Evolutionary conservation across 306 rosid species (phyloP).

Genomic region (Lagenaria siceraria): DNA sequence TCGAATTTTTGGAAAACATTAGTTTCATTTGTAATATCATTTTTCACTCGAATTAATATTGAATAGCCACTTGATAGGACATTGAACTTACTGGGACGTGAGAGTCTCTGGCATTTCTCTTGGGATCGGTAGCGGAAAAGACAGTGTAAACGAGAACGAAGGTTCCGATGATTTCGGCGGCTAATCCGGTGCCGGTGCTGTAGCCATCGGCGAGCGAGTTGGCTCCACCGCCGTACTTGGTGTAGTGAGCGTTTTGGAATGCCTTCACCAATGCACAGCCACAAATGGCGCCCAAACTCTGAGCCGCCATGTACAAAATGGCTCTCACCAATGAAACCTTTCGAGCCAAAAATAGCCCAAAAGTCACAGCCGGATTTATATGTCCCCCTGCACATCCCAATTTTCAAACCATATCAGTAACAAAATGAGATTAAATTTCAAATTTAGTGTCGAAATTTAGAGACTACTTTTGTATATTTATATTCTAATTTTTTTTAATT

Average conservation of each 20-base stretch:
- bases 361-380: slow-evolving; percentile 20
- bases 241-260: background rate
- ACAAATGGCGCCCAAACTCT: slow-evolving; percentile 19
- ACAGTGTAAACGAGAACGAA: slow-evolving; percentile 18
- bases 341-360: slow-evolving; percentile 12
- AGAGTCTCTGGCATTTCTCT: slow-evolving; percentile 16
- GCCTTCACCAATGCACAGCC: slow-evolving; percentile 15
- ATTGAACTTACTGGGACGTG: slow-evolving; percentile 5
- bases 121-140: slow-evolving; percentile 17
- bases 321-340: slow-evolving; percentile 16
- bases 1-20: background rate
- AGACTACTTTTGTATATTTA: no score
- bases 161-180: slow-evolving; percentile 17
- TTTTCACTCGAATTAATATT: background rate
- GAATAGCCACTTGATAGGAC: background rate
- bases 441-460: no score
- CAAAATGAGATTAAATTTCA: no score
- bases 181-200: slow-evolving; percentile 15
- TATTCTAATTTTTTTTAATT: no score
- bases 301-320: slow-evolving; percentile 13
- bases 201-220: slow-evolving; percentile 7
- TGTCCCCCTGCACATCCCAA: slow-evolving; percentile 8
- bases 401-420: background rate
- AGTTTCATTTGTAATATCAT: no score
- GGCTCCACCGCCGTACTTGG: background rate